Conservation (phyloP, 1,284 basidiomycete species). For the Ustilago nuda region DNA sequence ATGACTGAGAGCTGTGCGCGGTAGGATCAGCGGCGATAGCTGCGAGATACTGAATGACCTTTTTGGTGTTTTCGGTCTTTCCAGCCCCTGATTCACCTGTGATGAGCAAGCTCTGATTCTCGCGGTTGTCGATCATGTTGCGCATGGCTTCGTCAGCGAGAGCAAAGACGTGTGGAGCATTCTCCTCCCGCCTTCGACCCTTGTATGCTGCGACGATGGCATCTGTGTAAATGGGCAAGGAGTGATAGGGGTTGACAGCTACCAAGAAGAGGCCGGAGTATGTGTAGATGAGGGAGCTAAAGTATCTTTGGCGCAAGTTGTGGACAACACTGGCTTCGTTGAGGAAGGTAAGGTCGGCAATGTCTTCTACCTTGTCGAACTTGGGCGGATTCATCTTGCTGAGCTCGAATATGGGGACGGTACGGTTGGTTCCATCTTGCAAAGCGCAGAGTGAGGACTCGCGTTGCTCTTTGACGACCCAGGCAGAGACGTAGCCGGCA, state of each 20-base stretch:
- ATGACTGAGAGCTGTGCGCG: slow-evolving; percentile 34
- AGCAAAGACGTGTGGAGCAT: slow-evolving; percentile 96
- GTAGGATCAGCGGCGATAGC: slow-evolving; percentile 81
- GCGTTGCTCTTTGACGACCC: slow-evolving; percentile 85
- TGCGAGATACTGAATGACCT: slow-evolving; percentile 98
- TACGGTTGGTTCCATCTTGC: slow-evolving; percentile 73
- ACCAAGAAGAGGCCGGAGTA: slow-evolving; percentile 97
- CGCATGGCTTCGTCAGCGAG: slow-evolving; percentile 98
- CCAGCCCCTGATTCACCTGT: slow-evolving; percentile 99
- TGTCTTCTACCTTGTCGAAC: slow-evolving; percentile 97
- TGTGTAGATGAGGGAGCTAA: slow-evolving; percentile 82
- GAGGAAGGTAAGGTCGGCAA: slow-evolving; percentile 95
- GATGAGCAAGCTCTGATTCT: slow-evolving; percentile 97
- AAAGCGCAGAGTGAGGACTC: slow-evolving; percentile 75
- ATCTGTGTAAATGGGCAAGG: slow-evolving; percentile 91
- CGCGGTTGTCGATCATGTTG: slow-evolving; percentile 95
- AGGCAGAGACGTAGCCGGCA: slow-evolving; percentile 89
- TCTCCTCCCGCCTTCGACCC: slow-evolving; percentile 89
- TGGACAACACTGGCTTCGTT: slow-evolving; percentile 99
- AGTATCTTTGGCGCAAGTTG: slow-evolving; percentile 90
- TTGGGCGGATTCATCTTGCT: slow-evolving; percentile 85
- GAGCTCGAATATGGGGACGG: slow-evolving; percentile 62
- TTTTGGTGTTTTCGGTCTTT: slow-evolving; percentile 99
- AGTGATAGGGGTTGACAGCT: slow-evolving; percentile 96
- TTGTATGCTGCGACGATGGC: slow-evolving; percentile 93